Percentiles rank a stretch among this genome's conserved stretches.
Evolutionary conservation across 1,284 basidiomycete genomes (phyloP).

Genomic region (Ceratobasidium sp.): DNA sequence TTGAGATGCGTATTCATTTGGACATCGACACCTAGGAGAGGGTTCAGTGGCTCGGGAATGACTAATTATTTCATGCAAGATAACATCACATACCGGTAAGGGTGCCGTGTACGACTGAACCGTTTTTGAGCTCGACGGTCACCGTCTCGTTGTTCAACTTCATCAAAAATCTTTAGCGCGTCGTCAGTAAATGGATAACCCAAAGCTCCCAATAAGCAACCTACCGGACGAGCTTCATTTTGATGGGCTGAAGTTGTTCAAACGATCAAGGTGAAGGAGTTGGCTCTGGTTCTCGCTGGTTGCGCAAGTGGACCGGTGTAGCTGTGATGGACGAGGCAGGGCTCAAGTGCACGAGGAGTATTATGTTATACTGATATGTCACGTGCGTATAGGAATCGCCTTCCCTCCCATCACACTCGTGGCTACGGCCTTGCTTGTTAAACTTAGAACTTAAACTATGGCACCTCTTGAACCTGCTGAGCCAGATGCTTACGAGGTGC

Average conservation of each 20-base stretch:
- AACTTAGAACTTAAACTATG: constrained; percentile 39
- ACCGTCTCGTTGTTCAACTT: constrained; percentile 99
- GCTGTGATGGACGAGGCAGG: not conserved
- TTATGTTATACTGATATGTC: constrained; percentile 10
- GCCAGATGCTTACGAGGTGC: constrained; percentile 76
- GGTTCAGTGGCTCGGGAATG: constrained; percentile 4
- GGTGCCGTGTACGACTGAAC: constrained; percentile 93
- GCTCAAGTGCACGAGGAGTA: constrained; percentile 6
- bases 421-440: not conserved
- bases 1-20: constrained; percentile 98
- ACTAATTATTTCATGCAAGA: too few species aligned
- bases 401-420: not conserved
- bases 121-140: constrained; percentile 98
- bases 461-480: constrained; percentile 51
- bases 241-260: constrained; percentile 30
- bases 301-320: not conserved
- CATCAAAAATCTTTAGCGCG: constrained; percentile 86
- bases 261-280: constrained; percentile 38
- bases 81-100: too few species aligned
- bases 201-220: constrained; percentile 40
- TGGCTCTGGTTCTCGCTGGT: constrained; percentile 20
- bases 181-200: constrained; percentile 1
- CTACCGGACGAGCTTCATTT: constrained; percentile 64
- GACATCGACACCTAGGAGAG: constrained; percentile 82
- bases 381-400: not conserved